Conservation (phyloP, 768 basidiomycete genomes). For the Hygrophoropsis aurantiaca region DNA sequence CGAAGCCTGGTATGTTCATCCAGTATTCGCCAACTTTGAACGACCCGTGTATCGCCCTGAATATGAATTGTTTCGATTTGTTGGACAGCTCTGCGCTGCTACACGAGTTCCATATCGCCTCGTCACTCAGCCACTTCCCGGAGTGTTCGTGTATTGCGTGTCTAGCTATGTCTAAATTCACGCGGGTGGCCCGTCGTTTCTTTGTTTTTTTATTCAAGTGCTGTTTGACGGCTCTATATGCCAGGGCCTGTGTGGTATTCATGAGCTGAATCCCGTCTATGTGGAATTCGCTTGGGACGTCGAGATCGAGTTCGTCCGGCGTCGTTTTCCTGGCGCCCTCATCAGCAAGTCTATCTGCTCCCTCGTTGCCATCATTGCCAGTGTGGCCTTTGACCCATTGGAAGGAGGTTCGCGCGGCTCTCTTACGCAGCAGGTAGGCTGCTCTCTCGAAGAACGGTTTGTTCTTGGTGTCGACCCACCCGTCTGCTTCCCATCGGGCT, state of each 20-base stretch:
- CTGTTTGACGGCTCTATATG: conserved; percentile 11
- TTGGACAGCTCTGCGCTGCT: conserved; percentile 1
- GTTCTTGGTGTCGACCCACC: conserved; percentile 8
- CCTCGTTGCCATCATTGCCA: conserved; percentile 18
- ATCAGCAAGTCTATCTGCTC: conserved; percentile 18
- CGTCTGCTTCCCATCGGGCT: conserved; percentile 5
- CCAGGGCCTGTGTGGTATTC: conserved; percentile 11
- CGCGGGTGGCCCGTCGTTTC: not conserved
- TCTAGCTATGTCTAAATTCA: conserved; percentile 3
- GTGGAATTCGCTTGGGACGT: not conserved
- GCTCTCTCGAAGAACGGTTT: conserved; percentile 2
- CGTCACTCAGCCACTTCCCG: not conserved
- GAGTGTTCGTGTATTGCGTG: conserved; percentile 2
- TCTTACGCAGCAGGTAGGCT: conserved; percentile 4
- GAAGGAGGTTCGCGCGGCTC: conserved; percentile 16
- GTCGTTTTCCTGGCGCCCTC: conserved; percentile 8
- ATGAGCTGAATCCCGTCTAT: conserved; percentile 13
- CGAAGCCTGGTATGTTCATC: conserved; percentile 13
- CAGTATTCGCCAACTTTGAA: conserved; percentile 27
- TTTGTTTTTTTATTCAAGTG: not conserved
- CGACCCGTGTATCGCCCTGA: conserved; percentile 20
- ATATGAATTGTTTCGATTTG: conserved; percentile 17
- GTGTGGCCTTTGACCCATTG: conserved; percentile 27
- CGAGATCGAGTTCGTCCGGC: conserved; percentile 4
- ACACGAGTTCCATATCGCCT: conserved; percentile 14